Conservation (phyloP, 768 basidiomycete species). For the Podaxis sp. region DNA sequence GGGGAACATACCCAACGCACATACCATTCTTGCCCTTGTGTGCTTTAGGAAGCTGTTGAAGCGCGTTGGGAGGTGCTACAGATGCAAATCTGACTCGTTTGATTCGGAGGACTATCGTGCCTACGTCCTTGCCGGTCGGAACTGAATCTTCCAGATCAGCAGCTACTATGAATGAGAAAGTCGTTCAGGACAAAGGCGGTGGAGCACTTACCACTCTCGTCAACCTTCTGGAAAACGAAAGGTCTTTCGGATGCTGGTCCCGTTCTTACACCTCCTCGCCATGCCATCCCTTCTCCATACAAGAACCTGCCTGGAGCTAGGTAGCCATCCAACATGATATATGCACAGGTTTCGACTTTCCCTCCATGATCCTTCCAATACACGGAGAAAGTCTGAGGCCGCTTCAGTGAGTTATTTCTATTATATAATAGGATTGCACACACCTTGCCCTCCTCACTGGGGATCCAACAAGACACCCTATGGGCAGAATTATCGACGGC, state of each 20-base stretch:
- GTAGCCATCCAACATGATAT: slow-evolving; percentile 65
- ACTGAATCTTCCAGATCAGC: slow-evolving; percentile 19
- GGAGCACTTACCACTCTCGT: slow-evolving; percentile 33
- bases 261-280: slow-evolving; percentile 53
- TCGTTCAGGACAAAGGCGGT: neutral
- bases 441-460: slow-evolving; percentile 60
- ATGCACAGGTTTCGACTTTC: slow-evolving; percentile 52
- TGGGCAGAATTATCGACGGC: slow-evolving; percentile 43
- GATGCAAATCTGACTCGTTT: slow-evolving; percentile 37
- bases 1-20: slow-evolving; percentile 42
- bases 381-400: slow-evolving; percentile 52
- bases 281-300: slow-evolving; percentile 53
- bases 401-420: neutral
- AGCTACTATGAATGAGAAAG: slow-evolving; percentile 7
- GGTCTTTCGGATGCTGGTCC: slow-evolving; percentile 53
- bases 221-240: slow-evolving; percentile 54
- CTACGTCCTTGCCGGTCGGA: slow-evolving; percentile 36
- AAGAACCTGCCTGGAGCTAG: slow-evolving; percentile 64
- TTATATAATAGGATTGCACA: neutral
- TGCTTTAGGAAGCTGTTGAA: slow-evolving; percentile 37
- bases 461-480: slow-evolving; percentile 68
- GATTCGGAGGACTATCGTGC: slow-evolving; percentile 56
- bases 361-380: slow-evolving; percentile 67
- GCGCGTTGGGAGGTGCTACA: slow-evolving; percentile 40
- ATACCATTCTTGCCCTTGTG: slow-evolving; percentile 37